Evolutionary conservation across 108 stramenopile genomes (phyloP).

Genomic region (Schizochytrium sp.): DNA sequence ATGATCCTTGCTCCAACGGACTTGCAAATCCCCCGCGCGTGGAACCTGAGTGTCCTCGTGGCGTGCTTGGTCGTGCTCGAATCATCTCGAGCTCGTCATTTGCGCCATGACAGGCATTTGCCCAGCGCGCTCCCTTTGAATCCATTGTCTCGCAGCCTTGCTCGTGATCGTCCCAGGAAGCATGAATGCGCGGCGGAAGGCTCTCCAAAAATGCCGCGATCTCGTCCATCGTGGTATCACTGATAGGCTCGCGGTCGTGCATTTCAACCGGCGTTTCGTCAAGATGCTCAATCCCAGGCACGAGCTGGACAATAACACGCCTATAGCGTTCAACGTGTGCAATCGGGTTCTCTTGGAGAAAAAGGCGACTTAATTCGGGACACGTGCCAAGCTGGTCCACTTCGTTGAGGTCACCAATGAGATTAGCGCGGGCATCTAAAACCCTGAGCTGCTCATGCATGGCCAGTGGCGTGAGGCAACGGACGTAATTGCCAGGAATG

Average conservation of each 20-base stretch:
- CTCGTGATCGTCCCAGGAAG: no score
- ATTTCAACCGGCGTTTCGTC: not conserved
- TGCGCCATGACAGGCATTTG: no score
- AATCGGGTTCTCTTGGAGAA: not conserved
- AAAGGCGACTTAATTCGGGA: slow-evolving; percentile 8
- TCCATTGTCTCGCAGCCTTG: no score
- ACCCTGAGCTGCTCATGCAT: slow-evolving; percentile 42
- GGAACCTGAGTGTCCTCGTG: not conserved
- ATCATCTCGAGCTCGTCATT: not conserved
- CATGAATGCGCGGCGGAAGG: not conserved
- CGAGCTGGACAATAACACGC: not conserved
- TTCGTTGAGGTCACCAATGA: slow-evolving; percentile 25
- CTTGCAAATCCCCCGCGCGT: no score
- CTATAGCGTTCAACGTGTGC: not conserved
- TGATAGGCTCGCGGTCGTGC: not conserved
- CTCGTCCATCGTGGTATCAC: not conserved
- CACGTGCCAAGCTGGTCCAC: slow-evolving; percentile 44
- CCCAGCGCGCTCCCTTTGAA: no score
- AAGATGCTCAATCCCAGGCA: not conserved
- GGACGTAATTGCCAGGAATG: slow-evolving; percentile 27
- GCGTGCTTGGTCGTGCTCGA: not conserved
- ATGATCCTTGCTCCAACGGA: not conserved
- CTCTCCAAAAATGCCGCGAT: not conserved
- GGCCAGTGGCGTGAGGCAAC: slow-evolving; percentile 43
- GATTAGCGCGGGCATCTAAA: slow-evolving; percentile 29